Evolutionary conservation across 108 stramenopile genomes (phyloP).

Genomic region (Cylindrotheca fusiformis): DNA sequence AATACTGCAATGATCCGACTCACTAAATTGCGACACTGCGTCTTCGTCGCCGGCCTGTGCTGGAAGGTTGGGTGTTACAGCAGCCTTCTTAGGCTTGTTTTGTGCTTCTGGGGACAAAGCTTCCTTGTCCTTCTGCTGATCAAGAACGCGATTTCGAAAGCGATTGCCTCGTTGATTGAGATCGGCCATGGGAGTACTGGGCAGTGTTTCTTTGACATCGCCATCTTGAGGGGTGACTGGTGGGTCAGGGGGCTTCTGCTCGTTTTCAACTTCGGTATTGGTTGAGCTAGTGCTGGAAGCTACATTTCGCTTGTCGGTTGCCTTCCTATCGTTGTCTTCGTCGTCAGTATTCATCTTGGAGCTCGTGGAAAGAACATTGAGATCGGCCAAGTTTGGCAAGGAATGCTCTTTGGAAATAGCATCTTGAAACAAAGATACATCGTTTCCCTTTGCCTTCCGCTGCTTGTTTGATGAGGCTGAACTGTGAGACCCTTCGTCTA

Average conservation of each 20-base stretch:
- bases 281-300: background rate
- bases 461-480: background rate
- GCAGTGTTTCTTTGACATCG: background rate
- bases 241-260: background rate
- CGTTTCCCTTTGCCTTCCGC: too few relatives aligned
- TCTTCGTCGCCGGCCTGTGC: constrained; percentile 1
- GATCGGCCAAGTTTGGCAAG: background rate
- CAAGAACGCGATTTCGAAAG: constrained; percentile 21
- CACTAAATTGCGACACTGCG: constrained; percentile 32
- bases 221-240: constrained; percentile 13
- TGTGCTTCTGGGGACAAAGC: background rate
- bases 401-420: background rate
- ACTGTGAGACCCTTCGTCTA: background rate
- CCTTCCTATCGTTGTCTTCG: background rate
- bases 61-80: background rate
- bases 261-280: background rate
- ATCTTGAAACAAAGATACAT: background rate
- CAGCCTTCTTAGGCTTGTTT: background rate
- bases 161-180: constrained; percentile 25
- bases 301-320: background rate
- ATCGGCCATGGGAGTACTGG: constrained; percentile 26
- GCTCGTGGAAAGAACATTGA: background rate
- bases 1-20: constrained; percentile 19
- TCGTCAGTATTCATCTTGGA: background rate
- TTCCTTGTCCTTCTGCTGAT: constrained; percentile 3